Base-by-base conservation (phyloP, 495 filamentous ascomycete genomes). In the Talaromyces borbonicus region DNA sequence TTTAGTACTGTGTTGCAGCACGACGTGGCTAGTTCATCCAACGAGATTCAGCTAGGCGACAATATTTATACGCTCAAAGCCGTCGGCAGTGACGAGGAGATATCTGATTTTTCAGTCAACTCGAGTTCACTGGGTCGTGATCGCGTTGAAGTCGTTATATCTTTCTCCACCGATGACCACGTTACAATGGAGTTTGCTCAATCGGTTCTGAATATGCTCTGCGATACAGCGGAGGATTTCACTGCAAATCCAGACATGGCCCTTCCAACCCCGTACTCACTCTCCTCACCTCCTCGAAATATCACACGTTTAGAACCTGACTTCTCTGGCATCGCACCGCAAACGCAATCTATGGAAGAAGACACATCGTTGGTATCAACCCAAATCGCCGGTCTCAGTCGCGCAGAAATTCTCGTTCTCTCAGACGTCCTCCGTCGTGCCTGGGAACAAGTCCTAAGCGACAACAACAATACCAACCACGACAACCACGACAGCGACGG, bases 401-500 rank as follows among this genome's bases (percentile, higher is more conserved):
- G 69, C 9, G 62, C 65, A 9, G 72, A 76, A 49, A 57, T 78
- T 18, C 61, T 67, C 5, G 59, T 60, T 18, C 58, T 76, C 33
- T 70, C 70, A 0, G 65, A 72, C 37, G 63, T 66, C 22, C 59
- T 78, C 9, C 67, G 64, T 9, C 62, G 62, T 19, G 65, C 67
- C 1, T 78, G 74, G 74, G 60, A 72, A 37, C 65, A 73, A 46
- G 68, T 75, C 23, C 60, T 78, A 0, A 67, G 67, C 5, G 50
- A 54, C 33, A 53, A 38, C 5, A 56, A 52, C 12, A 50, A 54
- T 15, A 43, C 47, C 19, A 24, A 40, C 12, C 27, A 30, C 7
- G 12, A 22, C 5, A 39, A 3, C 5, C 0, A 49, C 27, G 39
- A 54, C 15, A 51, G 51, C 9, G 31, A 49, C n/a, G n/a, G n/a